Conservation (phyloP, 2,329 filamentous ascomycete genomes). For the Venturia aucupariae region DNA sequence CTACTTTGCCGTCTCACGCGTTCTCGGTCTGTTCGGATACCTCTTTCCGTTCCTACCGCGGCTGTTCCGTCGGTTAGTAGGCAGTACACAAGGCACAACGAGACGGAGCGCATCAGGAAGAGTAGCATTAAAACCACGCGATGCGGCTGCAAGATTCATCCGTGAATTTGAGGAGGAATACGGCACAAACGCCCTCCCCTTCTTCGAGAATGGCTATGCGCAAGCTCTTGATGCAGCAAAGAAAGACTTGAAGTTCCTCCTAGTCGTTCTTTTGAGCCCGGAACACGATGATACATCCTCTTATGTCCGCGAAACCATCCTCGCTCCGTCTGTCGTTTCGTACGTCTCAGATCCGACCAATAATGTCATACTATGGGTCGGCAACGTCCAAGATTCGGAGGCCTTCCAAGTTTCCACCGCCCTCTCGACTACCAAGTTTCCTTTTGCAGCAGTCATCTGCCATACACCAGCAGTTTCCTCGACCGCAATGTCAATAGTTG, state of each 20-base stretch:
- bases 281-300: conserved; percentile 86
- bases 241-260: conserved; percentile 78
- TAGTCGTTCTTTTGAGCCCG: conserved; percentile 81
- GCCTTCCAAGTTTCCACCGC: conserved; percentile 87
- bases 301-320: conserved; percentile 74
- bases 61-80: conserved; percentile 42
- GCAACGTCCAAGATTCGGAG: conserved; percentile 86
- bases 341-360: conserved; percentile 68
- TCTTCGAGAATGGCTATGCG: conserved; percentile 82
- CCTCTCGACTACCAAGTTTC: conserved; percentile 83
- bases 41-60: conserved; percentile 74
- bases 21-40: conserved; percentile 66
- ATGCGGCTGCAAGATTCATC: conserved; percentile 80
- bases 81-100: conserved; percentile 32
- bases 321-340: conserved; percentile 61
- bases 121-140: conserved; percentile 69
- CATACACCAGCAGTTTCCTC: conserved; percentile 77
- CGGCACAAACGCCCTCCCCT: conserved; percentile 60
- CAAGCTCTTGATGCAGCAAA: conserved; percentile 86
- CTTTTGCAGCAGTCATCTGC: conserved; percentile 77
- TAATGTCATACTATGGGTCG: conserved; percentile 83
- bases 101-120: conserved; percentile 56
- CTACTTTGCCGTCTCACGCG: conserved; percentile 59
- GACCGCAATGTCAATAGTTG: conserved; percentile 83
- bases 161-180: conserved; percentile 95